These are phyloP conservation scores for Neurospora terricola DNA, from an alignment of 495 filamentous ascomycete genomes.

Conservation along the genomic window DNA sequence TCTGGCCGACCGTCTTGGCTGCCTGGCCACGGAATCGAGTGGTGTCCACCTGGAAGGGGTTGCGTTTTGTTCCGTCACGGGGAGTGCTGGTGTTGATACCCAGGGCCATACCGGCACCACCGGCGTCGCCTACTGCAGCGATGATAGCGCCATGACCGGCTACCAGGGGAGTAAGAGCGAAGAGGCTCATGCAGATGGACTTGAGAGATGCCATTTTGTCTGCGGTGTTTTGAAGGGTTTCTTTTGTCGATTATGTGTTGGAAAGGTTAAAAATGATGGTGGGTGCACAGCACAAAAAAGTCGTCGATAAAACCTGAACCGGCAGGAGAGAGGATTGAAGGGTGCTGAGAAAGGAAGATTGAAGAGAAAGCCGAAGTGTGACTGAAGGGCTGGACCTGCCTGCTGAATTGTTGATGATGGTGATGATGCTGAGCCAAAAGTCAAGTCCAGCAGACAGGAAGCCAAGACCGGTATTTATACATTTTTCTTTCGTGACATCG, in stretches of 20 bases:
- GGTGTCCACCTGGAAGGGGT: constrained; percentile 43
- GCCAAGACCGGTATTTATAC: background rate
- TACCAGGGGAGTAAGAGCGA: constrained; percentile 26
- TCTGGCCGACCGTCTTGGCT: constrained; percentile 36
- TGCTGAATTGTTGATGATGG: background rate
- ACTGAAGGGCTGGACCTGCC: background rate
- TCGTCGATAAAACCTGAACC: constrained; percentile 5
- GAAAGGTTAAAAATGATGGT: background rate
- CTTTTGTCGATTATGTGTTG: background rate
- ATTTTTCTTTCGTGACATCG: background rate
- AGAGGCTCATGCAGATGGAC: constrained; percentile 13
- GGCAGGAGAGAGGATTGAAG: constrained; percentile 14
- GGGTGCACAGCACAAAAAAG: background rate
- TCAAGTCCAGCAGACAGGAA: background rate
- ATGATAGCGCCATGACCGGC: constrained; percentile 42
- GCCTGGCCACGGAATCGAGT: constrained; percentile 38
- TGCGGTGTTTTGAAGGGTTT: background rate
- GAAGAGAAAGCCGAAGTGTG: background rate
- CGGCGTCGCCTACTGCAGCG: constrained; percentile 35
- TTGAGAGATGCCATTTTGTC: constrained; percentile 24
- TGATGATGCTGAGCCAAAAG: background rate
- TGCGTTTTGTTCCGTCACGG: constrained; percentile 40
- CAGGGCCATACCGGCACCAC: constrained; percentile 38
- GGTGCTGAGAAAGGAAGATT: background rate
- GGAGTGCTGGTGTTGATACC: constrained; percentile 40